Base-by-base conservation (phyloP, 148 eudicot species). In the Vaccinium macrocarpon region DNA sequence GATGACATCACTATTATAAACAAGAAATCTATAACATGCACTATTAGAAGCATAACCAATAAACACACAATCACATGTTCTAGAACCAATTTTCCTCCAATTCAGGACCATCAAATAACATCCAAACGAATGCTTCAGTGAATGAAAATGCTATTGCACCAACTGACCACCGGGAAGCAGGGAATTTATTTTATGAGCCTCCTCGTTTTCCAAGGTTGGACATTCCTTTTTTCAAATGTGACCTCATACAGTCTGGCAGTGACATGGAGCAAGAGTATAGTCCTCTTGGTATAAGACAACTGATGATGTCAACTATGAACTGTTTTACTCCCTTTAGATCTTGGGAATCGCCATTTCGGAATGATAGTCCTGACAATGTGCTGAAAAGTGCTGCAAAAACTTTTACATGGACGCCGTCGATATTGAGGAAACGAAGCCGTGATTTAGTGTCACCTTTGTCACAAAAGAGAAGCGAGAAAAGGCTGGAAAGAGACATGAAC, bases 121-220 rank as follows among this genome's bases (percentile, higher is more conserved):
- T 86, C 80, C 89, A 84, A 74, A 72, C 68, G 59, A 74, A 70
- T 81, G 86, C 92, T 84, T 61, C 38, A 3, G 38, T 88, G 82
- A 84, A 80, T 81, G 85, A 87, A 84, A 85, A 76, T 27, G 73
- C 84, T 46, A 72, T 25, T 16, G 51, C 50, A 50, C 71, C 85
- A 76, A 77, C 78, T 71, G 85, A 88, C 77, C 87, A 90, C 76
- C 85, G 86, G 52, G 97, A 88, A 74, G 82, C 85, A 16, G 95
- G 98, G 87, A 86, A 88, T 84, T 86, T 97, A 83, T 95, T 88
- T 87, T 97, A 95, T 76, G 94, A 97, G 85, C 98, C 98, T 79
- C 99, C 98, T 64, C 90, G 95, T 62, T 92, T 97, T 86, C 96
- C 99, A 42, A 93, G 94, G 73, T 88, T 94, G 84, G 99, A 97